Percentiles rank a stretch among this genome's conserved stretches.
phyloP scores from a whole-genome alignment of 306 rosid species.

The Acmispon strigosus region DNA sequence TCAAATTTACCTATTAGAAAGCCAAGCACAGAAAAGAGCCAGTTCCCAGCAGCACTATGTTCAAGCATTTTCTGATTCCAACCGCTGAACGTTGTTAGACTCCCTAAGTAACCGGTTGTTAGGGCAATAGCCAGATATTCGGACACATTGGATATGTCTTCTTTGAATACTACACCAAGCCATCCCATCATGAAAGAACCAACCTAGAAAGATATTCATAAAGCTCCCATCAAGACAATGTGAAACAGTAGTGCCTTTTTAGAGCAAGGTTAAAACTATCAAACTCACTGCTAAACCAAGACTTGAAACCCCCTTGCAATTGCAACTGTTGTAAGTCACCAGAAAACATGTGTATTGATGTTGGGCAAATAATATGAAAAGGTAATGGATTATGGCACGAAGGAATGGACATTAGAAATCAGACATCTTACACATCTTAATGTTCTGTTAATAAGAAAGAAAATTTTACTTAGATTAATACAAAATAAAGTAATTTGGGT shows the following conservation, averaged over 20 bases:
- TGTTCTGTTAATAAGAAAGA: too few relatives aligned
- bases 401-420: too few relatives aligned
- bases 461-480: too few relatives aligned
- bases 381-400: background rate
- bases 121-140: conserved; percentile 61
- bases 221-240: background rate
- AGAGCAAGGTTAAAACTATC: background rate
- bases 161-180: conserved; percentile 77
- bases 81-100: conserved; percentile 80
- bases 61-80: conserved; percentile 93
- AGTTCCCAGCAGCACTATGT: conserved; percentile 45
- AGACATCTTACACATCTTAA: too few relatives aligned
- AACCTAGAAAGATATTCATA: conserved; percentile 34
- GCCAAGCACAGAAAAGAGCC: conserved; percentile 53
- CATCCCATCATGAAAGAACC: conserved; percentile 91
- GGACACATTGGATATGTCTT: conserved; percentile 46
- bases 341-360: background rate
- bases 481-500: too few relatives aligned
- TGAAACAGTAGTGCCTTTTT: background rate
- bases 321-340: background rate
- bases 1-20: conserved; percentile 53
- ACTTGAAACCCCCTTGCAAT: background rate
- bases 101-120: conserved; percentile 70
- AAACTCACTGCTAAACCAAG: background rate
- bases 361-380: background rate